A percentile compares a stretch with the other conserved stretches of the same genome.
These are phyloP conservation scores for Epithele typhae DNA, from an alignment of 768 basidiomycete genomes.

Conservation along the genomic window DNA sequence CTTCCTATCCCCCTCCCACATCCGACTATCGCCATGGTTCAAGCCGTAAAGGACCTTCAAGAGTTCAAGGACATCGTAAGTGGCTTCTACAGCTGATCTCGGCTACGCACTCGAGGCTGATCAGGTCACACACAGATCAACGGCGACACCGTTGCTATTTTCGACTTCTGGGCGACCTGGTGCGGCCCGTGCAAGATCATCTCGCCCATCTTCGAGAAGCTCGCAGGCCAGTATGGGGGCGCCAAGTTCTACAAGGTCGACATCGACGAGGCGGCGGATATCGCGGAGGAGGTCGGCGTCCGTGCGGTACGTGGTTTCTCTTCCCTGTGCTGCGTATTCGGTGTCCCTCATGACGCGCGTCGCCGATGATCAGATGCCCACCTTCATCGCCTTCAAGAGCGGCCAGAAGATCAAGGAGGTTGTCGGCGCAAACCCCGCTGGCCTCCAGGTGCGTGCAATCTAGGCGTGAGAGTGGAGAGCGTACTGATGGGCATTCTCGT, in stretches of 20 bases:
- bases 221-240: slow-evolving; percentile 33
- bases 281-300: slow-evolving; percentile 55
- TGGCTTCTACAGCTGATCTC: slow-evolving; percentile 5
- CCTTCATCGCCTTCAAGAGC: slow-evolving; percentile 34
- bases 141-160: slow-evolving; percentile 41
- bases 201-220: slow-evolving; percentile 58
- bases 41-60: slow-evolving; percentile 12
- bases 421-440: slow-evolving; percentile 44
- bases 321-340: slow-evolving; percentile 2
- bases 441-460: slow-evolving; percentile 38
- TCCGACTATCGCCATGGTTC: slow-evolving; percentile 16
- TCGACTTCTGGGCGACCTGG: slow-evolving; percentile 81
- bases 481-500: too few species aligned
- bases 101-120: background rate
- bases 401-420: slow-evolving; percentile 33
- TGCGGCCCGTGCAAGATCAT: slow-evolving; percentile 69
- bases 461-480: too few species aligned
- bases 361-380: too few species aligned
- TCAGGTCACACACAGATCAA: slow-evolving; percentile 35
- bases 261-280: slow-evolving; percentile 52
- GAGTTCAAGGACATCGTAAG: slow-evolving; percentile 37
- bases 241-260: slow-evolving; percentile 72
- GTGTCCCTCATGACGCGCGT: background rate
- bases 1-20: too few species aligned
- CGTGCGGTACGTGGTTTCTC: slow-evolving; percentile 47